Evolutionary conservation across 345 rosid genomes (phyloP).

Genomic region (Salix suchowensis): DNA sequence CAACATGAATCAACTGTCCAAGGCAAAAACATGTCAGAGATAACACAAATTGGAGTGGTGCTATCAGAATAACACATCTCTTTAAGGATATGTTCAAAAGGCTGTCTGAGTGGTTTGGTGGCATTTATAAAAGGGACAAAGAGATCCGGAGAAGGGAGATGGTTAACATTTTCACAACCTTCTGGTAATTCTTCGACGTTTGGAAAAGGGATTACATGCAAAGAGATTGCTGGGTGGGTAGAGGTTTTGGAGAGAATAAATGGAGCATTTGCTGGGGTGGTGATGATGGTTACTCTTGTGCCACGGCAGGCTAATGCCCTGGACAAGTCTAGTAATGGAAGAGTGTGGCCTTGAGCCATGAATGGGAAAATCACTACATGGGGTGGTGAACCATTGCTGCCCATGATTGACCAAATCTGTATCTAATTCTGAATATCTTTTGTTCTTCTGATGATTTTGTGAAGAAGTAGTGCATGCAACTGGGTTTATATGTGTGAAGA

Average conservation of each 20-base stretch:
- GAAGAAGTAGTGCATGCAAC: not conserved
- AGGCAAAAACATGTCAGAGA: constrained; percentile 25
- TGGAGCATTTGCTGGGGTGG: not conserved
- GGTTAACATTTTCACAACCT: constrained; percentile 22
- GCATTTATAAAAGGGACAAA: constrained; percentile 17
- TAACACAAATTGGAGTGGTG: constrained; percentile 18
- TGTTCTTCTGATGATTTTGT: not conserved
- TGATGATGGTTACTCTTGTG: not conserved
- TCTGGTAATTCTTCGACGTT: constrained; percentile 1
- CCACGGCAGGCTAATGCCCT: not conserved
- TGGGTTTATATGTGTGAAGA: not conserved
- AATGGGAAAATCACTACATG: constrained; percentile 3
- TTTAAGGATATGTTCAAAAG: constrained; percentile 22
- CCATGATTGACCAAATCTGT: not conserved
- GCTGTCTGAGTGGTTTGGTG: constrained; percentile 14
- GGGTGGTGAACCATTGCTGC: not conserved
- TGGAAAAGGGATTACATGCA: not conserved
- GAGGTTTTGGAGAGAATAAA: not conserved
- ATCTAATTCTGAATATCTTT: not conserved
- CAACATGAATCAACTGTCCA: constrained; percentile 17
- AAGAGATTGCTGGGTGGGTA: not conserved
- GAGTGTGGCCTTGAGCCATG: constrained; percentile 9
- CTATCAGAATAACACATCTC: not conserved
- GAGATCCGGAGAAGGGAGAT: constrained; percentile 23
- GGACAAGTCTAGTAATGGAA: constrained; percentile 1